Base-by-base conservation (phyloP, 345 rosid species). In the Brassica carinata region DNA sequence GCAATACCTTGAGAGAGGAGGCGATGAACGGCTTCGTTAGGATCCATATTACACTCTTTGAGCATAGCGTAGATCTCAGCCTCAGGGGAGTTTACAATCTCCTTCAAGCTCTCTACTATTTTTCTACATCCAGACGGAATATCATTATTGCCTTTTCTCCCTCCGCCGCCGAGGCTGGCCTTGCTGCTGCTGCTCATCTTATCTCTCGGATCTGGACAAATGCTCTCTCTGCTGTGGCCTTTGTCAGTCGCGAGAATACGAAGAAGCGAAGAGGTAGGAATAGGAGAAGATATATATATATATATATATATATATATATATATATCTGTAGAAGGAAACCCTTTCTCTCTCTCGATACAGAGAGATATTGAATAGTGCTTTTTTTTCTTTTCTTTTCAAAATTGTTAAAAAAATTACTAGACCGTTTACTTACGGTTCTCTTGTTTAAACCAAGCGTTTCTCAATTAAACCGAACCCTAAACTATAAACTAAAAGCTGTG, bases 41-140 rank as follows among this genome's bases (percentile, higher is more conserved):
- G 99, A 94, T 96, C 99, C 99, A 96, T 94, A 80, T 87, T 87
- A 80, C 99, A 96, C 68, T 96, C 99, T 86, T 91, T 92, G 71
- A 96, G 99, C 85, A 87, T 90, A 57, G 94, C 88, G 67, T 96
- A 94, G 97, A 96, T 96, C 98, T 96, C 99, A 72, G 83, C 65
- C 68, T 96, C 99, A 0, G 97, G 81, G 70, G 92, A 88, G 96
- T 87, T 94, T n/a, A 96, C 97, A 79, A 96, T 89, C 87, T 96
- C 98, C 85, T 89, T 96, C 88, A 96, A 85, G 87, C 94, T 92
- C 87, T 90, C 90, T 9, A 96, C 97, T 70, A 94, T 84, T 94
- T 90, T 91, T 85, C 91, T 88, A 15, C 93, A 86, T 57, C 86
- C 97, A 31, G 89, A 69, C 65, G 99, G 98, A 67, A 96, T 91